Base-by-base conservation (phyloP, 2,329 filamentous ascomycete species). In the Fusarium sp. region DNA sequence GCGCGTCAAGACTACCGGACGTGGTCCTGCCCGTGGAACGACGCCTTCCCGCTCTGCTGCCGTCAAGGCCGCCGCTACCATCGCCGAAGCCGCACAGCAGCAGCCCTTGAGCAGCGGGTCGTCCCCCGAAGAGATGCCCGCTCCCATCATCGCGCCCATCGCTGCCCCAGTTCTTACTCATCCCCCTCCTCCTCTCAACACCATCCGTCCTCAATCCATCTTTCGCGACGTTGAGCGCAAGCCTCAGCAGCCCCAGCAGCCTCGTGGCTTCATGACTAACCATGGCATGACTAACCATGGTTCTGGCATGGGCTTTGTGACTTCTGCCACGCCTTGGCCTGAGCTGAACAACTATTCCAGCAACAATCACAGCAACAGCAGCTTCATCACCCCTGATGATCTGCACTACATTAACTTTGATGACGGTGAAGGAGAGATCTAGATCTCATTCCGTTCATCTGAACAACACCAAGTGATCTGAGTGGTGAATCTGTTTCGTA, bases 371-470 rank as follows among this genome's bases (percentile, higher is more conserved):
- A 17, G 20, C 20, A 14, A 22, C 15, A 25, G 20, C 30, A n/a
- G 50, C 40, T 56, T 40, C 11, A 61, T 59, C 3, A 40, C 38
- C n/a, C 33, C 35, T 4, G 69, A 74, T 20, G 68, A 74, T 11
- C 45, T 63, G 9, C 58, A 62, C 45, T 73, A 61, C 52, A 69
- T 74, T 59, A 65, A 74, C n/a, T 17, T 2, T 43, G 69, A 52
- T 4, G 40, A 64, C 22, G 73, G 76, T 5, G 82, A 85, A 15
- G 84, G 83, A 47, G 84, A 86, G 74, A 80, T 82, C 65, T 86
- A 45, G 61, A 12, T n/a, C 30, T 10, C 10, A 3, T 3, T 20
- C 40, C 30, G 8, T 30, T 50, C 15, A 30, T 38, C 20, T 12
- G 33, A 59, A 40, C 33, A 32, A 17, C 9, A 15, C 45, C 40